Percentiles rank a stretch among this genome's conserved stretches.
These are phyloP conservation scores for Nicotiana undulata DNA, from an alignment of 257 asterid genomes.

Conservation along the genomic window DNA sequence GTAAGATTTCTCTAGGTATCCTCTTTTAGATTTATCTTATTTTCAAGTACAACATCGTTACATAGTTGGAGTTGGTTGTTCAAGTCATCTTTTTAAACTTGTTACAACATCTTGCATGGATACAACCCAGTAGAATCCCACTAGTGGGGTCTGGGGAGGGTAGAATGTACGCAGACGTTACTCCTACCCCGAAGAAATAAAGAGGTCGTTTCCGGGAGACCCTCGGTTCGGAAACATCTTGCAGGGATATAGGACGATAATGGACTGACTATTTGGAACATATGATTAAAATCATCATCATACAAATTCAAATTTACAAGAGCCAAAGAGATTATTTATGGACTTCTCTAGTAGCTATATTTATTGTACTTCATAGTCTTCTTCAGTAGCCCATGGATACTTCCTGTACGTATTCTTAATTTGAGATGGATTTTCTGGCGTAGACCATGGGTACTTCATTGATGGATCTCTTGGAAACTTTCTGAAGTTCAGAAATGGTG, in stretches of 20 bases:
- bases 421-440: slow-evolving; percentile 51
- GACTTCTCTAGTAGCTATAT: not conserved
- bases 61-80: not conserved
- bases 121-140: too few relatives aligned
- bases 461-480: slow-evolving; percentile 74
- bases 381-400: slow-evolving; percentile 69
- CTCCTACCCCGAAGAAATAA: too few relatives aligned
- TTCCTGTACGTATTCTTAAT: slow-evolving; percentile 45
- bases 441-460: slow-evolving; percentile 80
- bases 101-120: not conserved
- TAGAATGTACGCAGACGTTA: too few relatives aligned
- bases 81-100: not conserved
- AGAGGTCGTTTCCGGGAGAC: too few relatives aligned
- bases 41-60: not conserved
- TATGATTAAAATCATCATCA: not conserved
- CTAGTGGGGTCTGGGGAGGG: too few relatives aligned
- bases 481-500: slow-evolving; percentile 84
- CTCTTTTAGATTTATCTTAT: too few relatives aligned
- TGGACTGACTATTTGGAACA: too few relatives aligned
- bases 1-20: too few relatives aligned
- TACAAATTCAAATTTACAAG: not conserved
- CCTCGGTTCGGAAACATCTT: too few relatives aligned
- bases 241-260: not conserved
- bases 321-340: not conserved
- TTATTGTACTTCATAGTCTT: slow-evolving; percentile 51